Conservation (phyloP, 768 basidiomycete genomes). For the Mycena amicta region DNA sequence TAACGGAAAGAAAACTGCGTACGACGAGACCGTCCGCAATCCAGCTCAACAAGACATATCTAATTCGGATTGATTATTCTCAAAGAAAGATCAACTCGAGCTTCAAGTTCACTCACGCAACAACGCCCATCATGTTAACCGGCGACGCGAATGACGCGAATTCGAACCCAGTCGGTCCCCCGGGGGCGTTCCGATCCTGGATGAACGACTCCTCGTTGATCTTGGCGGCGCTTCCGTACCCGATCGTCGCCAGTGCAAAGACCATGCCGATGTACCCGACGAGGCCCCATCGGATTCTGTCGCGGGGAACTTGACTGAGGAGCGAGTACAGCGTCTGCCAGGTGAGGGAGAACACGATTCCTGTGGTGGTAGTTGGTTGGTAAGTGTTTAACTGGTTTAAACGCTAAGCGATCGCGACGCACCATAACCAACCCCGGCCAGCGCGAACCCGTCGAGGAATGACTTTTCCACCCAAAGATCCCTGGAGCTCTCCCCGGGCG, state of each 20-base stretch:
- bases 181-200: slow-evolving; percentile 24
- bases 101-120: not conserved
- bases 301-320: not conserved
- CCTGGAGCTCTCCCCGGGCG: not conserved
- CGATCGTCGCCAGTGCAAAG: slow-evolving; percentile 27
- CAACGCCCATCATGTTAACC: slow-evolving; percentile 3
- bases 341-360: not conserved
- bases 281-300: not conserved
- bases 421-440: not conserved
- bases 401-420: not conserved
- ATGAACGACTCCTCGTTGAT: slow-evolving; percentile 24
- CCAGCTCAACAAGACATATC: slow-evolving; percentile 16
- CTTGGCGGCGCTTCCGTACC: slow-evolving; percentile 21
- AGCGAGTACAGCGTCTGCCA: not conserved
- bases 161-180: slow-evolving; percentile 20
- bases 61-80: not conserved
- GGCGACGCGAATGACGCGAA: not conserved
- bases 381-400: too few species aligned
- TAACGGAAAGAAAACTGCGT: too few species aligned
- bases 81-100: slow-evolving; percentile 13
- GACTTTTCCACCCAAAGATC: not conserved
- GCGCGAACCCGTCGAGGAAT: not conserved
- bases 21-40: slow-evolving; percentile 10
- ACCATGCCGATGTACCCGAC: slow-evolving; percentile 22
- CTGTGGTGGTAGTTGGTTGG: too few species aligned